phyloP scores from a whole-genome alignment of 2,329 filamentous ascomycete species.

The Pseudogymnoascus pannorum region DNA sequence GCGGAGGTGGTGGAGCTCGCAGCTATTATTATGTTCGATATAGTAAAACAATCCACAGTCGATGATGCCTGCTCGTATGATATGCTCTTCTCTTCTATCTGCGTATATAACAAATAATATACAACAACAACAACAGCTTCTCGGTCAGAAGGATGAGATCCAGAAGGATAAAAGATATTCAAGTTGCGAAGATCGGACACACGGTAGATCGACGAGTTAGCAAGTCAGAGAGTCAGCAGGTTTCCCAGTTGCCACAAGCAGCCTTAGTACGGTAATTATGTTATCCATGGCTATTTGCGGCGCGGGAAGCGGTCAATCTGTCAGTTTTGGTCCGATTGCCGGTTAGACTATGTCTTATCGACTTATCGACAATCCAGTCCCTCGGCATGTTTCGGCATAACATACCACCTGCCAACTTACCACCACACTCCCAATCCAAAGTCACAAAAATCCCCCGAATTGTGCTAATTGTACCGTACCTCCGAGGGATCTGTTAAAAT shows the following conservation, averaged over 20 bases:
- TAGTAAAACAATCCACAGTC: too few relatives aligned
- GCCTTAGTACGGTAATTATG: not conserved
- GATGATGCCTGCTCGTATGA: too few relatives aligned
- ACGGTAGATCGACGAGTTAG: not conserved
- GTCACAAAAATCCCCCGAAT: not conserved
- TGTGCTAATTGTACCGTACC: not conserved
- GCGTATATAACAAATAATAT: not conserved
- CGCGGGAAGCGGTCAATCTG: not conserved
- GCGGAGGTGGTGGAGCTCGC: not conserved
- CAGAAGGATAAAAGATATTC: not conserved
- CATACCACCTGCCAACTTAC: not conserved
- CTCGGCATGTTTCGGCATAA: slow-evolving; percentile 5
- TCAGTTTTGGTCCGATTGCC: not conserved
- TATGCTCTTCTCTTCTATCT: not conserved
- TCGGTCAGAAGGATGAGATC: not conserved
- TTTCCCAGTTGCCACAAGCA: not conserved
- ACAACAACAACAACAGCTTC: not conserved
- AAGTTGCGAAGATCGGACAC: not conserved
- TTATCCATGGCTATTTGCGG: not conserved
- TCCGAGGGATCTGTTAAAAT: not conserved
- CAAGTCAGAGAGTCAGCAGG: too few relatives aligned
- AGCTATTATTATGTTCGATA: not conserved
- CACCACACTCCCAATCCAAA: not conserved
- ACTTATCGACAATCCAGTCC: not conserved
- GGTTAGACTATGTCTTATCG: not conserved